Evolutionary conservation across 1,284 basidiomycete species (phyloP).

Genomic region (Sporisorium graminicola): DNA sequence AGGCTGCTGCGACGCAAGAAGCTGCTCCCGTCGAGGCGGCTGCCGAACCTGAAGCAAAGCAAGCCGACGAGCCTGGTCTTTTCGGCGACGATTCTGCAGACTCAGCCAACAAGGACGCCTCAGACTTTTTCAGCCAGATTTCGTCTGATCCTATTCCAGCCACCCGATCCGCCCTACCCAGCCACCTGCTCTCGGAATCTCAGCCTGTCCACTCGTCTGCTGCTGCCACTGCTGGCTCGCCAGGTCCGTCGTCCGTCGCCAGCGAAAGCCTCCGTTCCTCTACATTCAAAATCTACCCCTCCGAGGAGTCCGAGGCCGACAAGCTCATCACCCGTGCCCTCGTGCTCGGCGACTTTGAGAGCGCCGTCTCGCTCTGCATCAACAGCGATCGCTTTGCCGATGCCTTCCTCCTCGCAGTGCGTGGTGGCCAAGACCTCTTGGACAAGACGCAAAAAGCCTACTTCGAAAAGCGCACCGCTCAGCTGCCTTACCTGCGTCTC

Average conservation of each 20-base stretch:
- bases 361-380: constrained; percentile 90
- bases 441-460: constrained; percentile 91
- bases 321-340: constrained; percentile 90
- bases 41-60: constrained; percentile 70
- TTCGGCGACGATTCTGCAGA: constrained; percentile 81
- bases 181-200: constrained; percentile 77
- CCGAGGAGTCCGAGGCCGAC: constrained; percentile 88
- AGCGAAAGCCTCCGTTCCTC: constrained; percentile 77
- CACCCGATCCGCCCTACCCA: constrained; percentile 74
- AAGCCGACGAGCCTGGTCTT: constrained; percentile 76
- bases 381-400: constrained; percentile 92
- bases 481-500: constrained; percentile 88
- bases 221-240: constrained; percentile 73
- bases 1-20: constrained; percentile 70
- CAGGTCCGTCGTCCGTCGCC: constrained; percentile 78
- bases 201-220: constrained; percentile 46
- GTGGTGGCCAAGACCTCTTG: constrained; percentile 89
- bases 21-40: constrained; percentile 71
- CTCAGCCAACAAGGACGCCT: constrained; percentile 75
- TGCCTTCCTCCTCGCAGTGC: constrained; percentile 90
- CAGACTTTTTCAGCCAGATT: constrained; percentile 90
- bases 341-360: constrained; percentile 92
- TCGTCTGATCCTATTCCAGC: constrained; percentile 19
- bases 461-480: constrained; percentile 83
- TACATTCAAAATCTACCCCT: constrained; percentile 91